phyloP scores from a whole-genome alignment of 2,329 filamentous ascomycete species.

The Ceratocystis colombiana region DNA sequence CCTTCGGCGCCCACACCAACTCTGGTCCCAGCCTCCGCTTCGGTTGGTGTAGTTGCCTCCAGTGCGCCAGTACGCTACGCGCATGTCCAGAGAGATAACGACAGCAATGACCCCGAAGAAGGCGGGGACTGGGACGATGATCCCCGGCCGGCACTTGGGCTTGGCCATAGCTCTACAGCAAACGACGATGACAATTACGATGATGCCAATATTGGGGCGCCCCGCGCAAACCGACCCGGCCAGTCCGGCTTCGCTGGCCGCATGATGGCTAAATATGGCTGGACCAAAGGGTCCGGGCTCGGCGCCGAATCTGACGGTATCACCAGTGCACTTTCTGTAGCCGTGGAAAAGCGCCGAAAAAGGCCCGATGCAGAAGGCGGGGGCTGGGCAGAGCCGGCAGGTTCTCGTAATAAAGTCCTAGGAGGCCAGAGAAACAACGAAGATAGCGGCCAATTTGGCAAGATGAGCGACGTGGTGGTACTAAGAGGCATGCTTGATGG shows the following conservation, averaged over 20 bases:
- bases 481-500: constrained; percentile 77
- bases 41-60: constrained; percentile 43
- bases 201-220: constrained; percentile 33
- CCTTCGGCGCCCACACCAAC: neutral
- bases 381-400: constrained; percentile 59
- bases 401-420: constrained; percentile 62
- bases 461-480: constrained; percentile 73
- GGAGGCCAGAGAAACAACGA: constrained; percentile 54
- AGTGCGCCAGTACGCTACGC: constrained; percentile 67
- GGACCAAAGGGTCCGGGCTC: constrained; percentile 77
- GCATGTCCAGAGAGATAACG: constrained; percentile 34
- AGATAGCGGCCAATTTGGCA: constrained; percentile 47
- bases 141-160: constrained; percentile 41
- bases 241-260: constrained; percentile 78
- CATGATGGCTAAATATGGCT: constrained; percentile 88
- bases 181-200: constrained; percentile 31
- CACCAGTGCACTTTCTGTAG: constrained; percentile 67
- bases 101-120: constrained; percentile 29
- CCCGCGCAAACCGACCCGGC: constrained; percentile 59
- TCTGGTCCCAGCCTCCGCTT: constrained; percentile 33
- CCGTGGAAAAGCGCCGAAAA: constrained; percentile 79
- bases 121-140: constrained; percentile 38
- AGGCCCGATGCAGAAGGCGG: constrained; percentile 68
- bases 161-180: constrained; percentile 34
- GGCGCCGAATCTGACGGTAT: constrained; percentile 77